Percentiles rank a stretch among this genome's conserved stretches.
Conservation (phyloP, 495 filamentous ascomycete genomes). For the Annulohypoxylon moriforme region DNA sequence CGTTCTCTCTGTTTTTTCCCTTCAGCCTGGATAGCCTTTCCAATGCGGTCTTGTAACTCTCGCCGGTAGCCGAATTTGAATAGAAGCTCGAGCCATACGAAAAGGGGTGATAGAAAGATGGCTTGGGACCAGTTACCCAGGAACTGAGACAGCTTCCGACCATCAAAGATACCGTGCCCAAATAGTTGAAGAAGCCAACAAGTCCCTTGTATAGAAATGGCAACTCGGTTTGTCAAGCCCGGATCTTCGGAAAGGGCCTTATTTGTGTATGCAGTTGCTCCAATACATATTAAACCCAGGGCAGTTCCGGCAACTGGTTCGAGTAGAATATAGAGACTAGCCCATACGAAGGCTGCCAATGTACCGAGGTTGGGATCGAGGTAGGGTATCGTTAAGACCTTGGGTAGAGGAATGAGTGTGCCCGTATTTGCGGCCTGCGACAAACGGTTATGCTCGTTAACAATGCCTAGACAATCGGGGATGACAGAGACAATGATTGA, state of each 20-base stretch:
- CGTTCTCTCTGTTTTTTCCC: constrained; percentile 68
- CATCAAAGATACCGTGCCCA: constrained; percentile 91
- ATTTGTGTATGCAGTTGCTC: constrained; percentile 76
- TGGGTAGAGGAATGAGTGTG: constrained; percentile 74
- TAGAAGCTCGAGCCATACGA: constrained; percentile 95
- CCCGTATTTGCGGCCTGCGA: constrained; percentile 80
- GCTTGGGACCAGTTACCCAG: constrained; percentile 93
- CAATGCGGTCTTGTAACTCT: constrained; percentile 81
- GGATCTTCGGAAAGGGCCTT: constrained; percentile 76
- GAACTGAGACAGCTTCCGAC: constrained; percentile 80
- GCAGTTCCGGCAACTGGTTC: constrained; percentile 89
- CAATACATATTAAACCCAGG: constrained; percentile 78
- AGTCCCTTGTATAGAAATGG: constrained; percentile 72
- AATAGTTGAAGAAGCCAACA: constrained; percentile 91
- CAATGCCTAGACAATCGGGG: not conserved
- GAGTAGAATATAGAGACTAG: constrained; percentile 86
- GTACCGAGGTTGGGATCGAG: constrained; percentile 86
- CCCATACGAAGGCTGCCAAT: constrained; percentile 74
- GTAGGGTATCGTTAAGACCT: constrained; percentile 75
- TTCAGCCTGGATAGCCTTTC: constrained; percentile 77
- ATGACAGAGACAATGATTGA: not conserved
- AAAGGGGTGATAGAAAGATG: constrained; percentile 94
- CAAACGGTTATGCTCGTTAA: constrained; percentile 31
- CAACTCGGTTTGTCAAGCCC: constrained; percentile 74
- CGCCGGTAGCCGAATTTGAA: constrained; percentile 92